A percentile compares a stretch with the other conserved stretches of the same genome.
These are phyloP conservation scores for Caloboletus inedulis DNA, from an alignment of 1,284 basidiomycete species.

Conservation along the genomic window DNA sequence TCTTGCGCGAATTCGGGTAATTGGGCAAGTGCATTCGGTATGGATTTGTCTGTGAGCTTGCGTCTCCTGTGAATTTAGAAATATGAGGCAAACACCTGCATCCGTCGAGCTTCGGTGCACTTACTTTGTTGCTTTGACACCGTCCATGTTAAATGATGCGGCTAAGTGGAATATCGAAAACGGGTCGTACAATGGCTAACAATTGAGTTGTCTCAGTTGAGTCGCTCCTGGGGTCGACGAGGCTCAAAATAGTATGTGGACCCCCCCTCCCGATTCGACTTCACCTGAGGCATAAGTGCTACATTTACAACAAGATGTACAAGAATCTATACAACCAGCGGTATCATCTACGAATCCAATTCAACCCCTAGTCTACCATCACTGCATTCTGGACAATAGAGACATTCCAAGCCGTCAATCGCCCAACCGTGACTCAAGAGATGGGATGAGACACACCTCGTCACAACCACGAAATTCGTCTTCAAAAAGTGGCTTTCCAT, in stretches of 20 bases:
- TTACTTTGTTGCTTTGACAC: constrained; percentile 38
- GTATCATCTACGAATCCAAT: not conserved
- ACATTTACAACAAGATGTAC: not conserved
- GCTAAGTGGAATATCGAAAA: not conserved
- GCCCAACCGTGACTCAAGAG: not conserved
- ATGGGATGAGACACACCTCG: constrained; percentile 1
- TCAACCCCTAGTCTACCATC: not conserved
- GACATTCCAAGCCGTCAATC: not conserved
- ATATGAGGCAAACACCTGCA: not conserved
- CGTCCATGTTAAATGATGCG: constrained; percentile 39
- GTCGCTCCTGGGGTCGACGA: not conserved
- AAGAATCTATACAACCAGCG: not conserved
- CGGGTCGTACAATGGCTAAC: not conserved
- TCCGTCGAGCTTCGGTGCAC: not conserved
- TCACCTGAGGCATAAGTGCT: no score
- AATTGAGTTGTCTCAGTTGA: not conserved
- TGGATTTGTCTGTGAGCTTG: constrained; percentile 75
- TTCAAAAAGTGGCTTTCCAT: constrained; percentile 28
- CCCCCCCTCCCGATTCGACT: not conserved
- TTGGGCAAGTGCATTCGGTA: constrained; percentile 68
- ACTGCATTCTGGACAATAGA: not conserved
- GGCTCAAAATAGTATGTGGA: constrained; percentile 1
- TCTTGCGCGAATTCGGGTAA: constrained; percentile 73
- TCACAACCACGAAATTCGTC: constrained; percentile 26
- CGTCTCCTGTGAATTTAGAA: constrained; percentile 51